Percentiles rank a stretch among this genome's conserved stretches.
phyloP scores from a whole-genome alignment of 208 protist species.

The Acanthamoeba castellanii region DNA sequence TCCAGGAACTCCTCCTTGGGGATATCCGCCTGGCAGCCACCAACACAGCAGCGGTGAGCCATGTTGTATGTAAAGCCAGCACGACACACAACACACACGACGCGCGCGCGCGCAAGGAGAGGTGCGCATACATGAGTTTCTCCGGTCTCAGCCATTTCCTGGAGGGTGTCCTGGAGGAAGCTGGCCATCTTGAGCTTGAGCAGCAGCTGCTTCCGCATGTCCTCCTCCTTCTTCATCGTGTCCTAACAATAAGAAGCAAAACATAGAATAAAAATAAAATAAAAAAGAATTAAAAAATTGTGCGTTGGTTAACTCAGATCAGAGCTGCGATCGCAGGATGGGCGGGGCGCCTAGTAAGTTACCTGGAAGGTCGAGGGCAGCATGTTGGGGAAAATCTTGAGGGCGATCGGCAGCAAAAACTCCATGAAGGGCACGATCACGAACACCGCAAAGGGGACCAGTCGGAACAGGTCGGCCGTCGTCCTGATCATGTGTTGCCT shows the following conservation, averaged over 20 bases:
- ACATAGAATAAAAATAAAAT: too few relatives aligned
- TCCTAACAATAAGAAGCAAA: not conserved
- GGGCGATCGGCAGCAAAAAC: conserved; percentile 95
- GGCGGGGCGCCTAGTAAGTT: conserved; percentile 75
- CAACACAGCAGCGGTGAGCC: not conserved
- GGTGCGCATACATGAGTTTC: not conserved
- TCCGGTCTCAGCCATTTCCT: conserved; percentile 75
- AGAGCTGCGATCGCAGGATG: conserved; percentile 6
- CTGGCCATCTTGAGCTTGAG: conserved; percentile 79
- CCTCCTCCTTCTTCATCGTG: conserved; percentile 77
- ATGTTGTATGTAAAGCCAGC: not conserved
- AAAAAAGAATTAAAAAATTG: not conserved
- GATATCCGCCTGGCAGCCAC: not conserved
- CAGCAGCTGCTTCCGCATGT: conserved; percentile 54
- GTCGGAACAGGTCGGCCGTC: conserved; percentile 95
- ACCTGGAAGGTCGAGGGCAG: conserved; percentile 96
- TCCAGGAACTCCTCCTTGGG: conserved; percentile 79
- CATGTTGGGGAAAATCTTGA: conserved; percentile 97
- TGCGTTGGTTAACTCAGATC: not conserved
- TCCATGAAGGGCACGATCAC: conserved; percentile 97
- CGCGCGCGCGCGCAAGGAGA: not conserved
- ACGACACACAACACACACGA: conserved; percentile 11
- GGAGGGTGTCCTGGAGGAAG: conserved; percentile 85
- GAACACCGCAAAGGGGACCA: conserved; percentile 98
- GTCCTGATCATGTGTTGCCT: conserved; percentile 92